A percentile compares a stretch with the other conserved stretches of the same genome.
These are phyloP conservation scores for Pulveroboletus sp. DNA, from an alignment of 768 basidiomycete genomes.

Conservation along the genomic window DNA sequence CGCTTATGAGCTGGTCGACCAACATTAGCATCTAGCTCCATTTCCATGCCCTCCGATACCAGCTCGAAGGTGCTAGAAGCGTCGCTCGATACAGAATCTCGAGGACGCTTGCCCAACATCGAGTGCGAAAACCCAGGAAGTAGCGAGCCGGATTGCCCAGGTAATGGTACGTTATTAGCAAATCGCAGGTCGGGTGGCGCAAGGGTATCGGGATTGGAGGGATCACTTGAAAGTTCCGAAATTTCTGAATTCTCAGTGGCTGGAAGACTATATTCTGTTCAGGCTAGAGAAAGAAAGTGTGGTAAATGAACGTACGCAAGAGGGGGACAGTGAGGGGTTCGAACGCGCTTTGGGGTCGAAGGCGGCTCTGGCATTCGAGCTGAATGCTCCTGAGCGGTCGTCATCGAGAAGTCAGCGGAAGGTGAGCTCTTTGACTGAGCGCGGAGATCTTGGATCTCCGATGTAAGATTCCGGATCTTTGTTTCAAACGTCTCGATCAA, in stretches of 20 bases:
- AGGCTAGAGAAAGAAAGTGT: conserved; percentile 6
- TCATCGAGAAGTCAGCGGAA: conserved; percentile 9
- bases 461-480: conserved; percentile 36
- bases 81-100: conserved; percentile 48
- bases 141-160: conserved; percentile 15
- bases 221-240: conserved; percentile 20
- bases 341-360: conserved; percentile 34
- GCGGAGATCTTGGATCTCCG: conserved; percentile 34
- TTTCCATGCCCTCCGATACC: conserved; percentile 40
- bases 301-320: conserved; percentile 21
- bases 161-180: conserved; percentile 8
- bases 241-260: conserved; percentile 14
- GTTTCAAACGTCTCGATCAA: conserved; percentile 33
- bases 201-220: conserved; percentile 16
- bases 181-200: conserved; percentile 10
- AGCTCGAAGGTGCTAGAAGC: conserved; percentile 41
- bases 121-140: conserved; percentile 42
- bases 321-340: conserved; percentile 27
- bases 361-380: conserved; percentile 28
- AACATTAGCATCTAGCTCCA: conserved; percentile 37
- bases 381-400: conserved; percentile 11
- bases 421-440: conserved; percentile 12
- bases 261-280: conserved; percentile 19
- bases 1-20: conserved; percentile 54
- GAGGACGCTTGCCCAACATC: conserved; percentile 64